Evolutionary conservation across 176 grass and related monocot genomes (phyloP).

Genomic region (Triticum monococcum): DNA sequence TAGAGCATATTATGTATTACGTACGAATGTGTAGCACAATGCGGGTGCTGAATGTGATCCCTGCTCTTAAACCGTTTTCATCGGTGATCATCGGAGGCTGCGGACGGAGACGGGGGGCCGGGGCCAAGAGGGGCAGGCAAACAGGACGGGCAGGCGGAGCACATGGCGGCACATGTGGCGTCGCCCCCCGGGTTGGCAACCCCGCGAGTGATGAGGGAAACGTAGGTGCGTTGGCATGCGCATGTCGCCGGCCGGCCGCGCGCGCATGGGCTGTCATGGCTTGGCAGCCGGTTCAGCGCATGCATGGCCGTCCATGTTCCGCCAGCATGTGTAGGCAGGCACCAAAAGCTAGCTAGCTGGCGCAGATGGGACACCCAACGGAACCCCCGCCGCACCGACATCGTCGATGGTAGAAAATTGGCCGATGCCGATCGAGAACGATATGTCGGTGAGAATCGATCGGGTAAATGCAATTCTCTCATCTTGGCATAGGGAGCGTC

Average conservation of each 20-base stretch:
- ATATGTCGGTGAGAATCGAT: neutral
- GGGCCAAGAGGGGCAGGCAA: neutral
- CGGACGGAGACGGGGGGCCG: neutral
- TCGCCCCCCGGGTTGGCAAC: conserved; percentile 36
- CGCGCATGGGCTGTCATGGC: conserved; percentile 2
- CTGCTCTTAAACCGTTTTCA: neutral
- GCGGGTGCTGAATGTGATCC: neutral
- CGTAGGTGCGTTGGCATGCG: conserved; percentile 43
- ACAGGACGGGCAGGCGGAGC: conserved; percentile 3
- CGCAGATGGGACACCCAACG: neutral
- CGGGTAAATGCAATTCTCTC: neutral
- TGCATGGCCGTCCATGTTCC: neutral
- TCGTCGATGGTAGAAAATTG: neutral
- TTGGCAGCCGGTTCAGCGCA: neutral
- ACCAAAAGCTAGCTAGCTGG: neutral
- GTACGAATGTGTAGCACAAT: neutral
- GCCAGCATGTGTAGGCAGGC: neutral
- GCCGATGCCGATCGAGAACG: neutral
- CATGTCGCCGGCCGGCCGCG: conserved; percentile 15
- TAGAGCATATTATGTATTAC: neutral
- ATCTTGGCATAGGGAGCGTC: neutral
- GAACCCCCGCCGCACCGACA: neutral
- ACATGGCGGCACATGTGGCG: conserved; percentile 56
- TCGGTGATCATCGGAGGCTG: neutral
- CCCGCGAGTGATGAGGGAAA: conserved; percentile 26